These are phyloP conservation scores for Plasmodium fragile DNA, from an alignment of 169 alveolate species.

Conservation along the genomic window DNA sequence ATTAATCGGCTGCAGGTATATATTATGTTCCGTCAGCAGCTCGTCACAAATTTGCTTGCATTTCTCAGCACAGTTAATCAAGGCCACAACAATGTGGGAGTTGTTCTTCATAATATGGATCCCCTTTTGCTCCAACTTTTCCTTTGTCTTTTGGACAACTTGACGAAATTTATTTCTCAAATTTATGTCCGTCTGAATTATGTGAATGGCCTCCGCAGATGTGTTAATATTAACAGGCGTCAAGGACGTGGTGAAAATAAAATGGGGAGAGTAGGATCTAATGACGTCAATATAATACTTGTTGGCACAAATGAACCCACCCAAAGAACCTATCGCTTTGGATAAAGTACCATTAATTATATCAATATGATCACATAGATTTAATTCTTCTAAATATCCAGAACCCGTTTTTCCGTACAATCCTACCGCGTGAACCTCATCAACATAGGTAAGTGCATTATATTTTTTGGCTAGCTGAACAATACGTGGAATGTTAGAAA, in stretches of 20 bases:
- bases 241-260: slow-evolving; percentile 91
- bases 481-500: slow-evolving; percentile 85
- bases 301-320: slow-evolving; percentile 92
- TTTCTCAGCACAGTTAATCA: slow-evolving; percentile 87
- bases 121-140: slow-evolving; percentile 77
- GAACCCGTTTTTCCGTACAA: slow-evolving; percentile 91
- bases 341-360: slow-evolving; percentile 92
- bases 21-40: slow-evolving; percentile 82
- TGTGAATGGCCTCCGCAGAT: slow-evolving; percentile 85
- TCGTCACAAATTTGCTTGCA: slow-evolving; percentile 86
- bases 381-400: slow-evolving; percentile 87
- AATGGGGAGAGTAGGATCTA: slow-evolving; percentile 89
- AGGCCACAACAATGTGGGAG: slow-evolving; percentile 89
- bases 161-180: slow-evolving; percentile 80
- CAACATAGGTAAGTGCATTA: slow-evolving; percentile 88
- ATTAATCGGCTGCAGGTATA: slow-evolving; percentile 92
- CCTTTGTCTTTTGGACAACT: slow-evolving; percentile 81
- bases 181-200: slow-evolving; percentile 48
- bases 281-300: slow-evolving; percentile 84
- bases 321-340: slow-evolving; percentile 92
- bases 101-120: slow-evolving; percentile 84
- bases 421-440: slow-evolving; percentile 94
- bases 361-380: slow-evolving; percentile 81
- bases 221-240: slow-evolving; percentile 91
- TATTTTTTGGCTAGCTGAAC: slow-evolving; percentile 87